Conservation (phyloP, 2,329 filamentous ascomycete genomes). For the Aspergillus pseudoterreus region DNA sequence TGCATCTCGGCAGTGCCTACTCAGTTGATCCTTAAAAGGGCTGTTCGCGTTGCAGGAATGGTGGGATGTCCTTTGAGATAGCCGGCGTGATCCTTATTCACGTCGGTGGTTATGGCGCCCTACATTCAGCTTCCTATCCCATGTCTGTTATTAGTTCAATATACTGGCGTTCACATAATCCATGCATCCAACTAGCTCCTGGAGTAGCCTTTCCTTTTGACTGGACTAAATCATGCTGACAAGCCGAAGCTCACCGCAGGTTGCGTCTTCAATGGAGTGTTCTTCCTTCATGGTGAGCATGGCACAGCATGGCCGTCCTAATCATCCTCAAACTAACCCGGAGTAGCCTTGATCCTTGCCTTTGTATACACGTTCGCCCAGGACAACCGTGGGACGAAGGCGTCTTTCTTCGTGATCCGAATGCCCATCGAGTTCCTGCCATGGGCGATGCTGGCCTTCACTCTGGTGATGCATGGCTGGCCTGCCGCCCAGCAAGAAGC, state of each 20-base stretch:
- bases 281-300: conserved; percentile 39
- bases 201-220: conserved; percentile 18
- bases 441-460: conserved; percentile 71
- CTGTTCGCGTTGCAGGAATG: conserved; percentile 66
- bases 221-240: conserved; percentile 22
- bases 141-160: conserved; percentile 19
- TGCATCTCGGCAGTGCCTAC: conserved; percentile 59
- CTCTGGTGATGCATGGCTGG: conserved; percentile 64
- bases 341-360: conserved; percentile 69
- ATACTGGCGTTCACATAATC: not conserved
- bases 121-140: conserved; percentile 48
- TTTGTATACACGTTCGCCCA: conserved; percentile 81
- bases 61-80: conserved; percentile 72
- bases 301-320: not conserved
- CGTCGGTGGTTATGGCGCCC: conserved; percentile 63
- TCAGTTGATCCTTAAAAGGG: conserved; percentile 57
- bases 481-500: conserved; percentile 59
- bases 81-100: conserved; percentile 51
- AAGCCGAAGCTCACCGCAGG: conserved; percentile 41
- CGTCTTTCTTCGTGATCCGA: conserved; percentile 76
- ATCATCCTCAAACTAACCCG: conserved; percentile 38
- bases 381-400: conserved; percentile 73
- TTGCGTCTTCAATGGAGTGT: conserved; percentile 25
- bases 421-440: conserved; percentile 81
- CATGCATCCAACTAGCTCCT: not conserved